phyloP scores from a whole-genome alignment of 768 basidiomycete species.

The Lactarius tabidus region DNA sequence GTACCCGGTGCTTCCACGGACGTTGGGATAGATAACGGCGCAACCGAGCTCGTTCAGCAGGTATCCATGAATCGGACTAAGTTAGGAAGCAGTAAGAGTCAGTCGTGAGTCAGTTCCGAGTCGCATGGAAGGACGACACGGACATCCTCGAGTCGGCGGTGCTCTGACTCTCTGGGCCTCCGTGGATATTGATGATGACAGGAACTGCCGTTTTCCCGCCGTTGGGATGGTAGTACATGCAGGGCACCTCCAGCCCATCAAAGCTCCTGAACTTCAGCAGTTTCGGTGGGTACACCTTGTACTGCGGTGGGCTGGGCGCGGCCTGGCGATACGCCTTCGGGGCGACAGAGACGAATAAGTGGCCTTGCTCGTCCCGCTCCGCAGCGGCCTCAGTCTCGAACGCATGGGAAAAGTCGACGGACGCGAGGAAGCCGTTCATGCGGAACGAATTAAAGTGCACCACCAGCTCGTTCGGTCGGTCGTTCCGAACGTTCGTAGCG shows the following conservation, averaged over 20 bases:
- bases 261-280: conserved; percentile 40
- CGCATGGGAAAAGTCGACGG: conserved; percentile 32
- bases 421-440: conserved; percentile 32
- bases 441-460: conserved; percentile 34
- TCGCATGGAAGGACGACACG: conserved; percentile 8
- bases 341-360: conserved; percentile 31
- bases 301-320: conserved; percentile 29
- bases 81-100: not conserved
- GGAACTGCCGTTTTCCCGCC: conserved; percentile 31
- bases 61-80: conserved; percentile 36
- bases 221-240: conserved; percentile 41
- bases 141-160: conserved; percentile 35
- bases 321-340: conserved; percentile 36
- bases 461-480: conserved; percentile 34
- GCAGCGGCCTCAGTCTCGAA: conserved; percentile 20
- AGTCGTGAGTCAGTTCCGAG: not conserved
- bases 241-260: conserved; percentile 39
- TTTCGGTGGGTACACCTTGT: conserved; percentile 32
- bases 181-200: conserved; percentile 38
- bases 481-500: conserved; percentile 34
- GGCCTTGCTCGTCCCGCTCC: conserved; percentile 28
- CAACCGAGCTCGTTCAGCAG: conserved; percentile 41
- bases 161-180: conserved; percentile 39
- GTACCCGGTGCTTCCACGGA: conserved; percentile 42
- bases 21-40: conserved; percentile 42